Conservation (phyloP, 306 rosid genomes). For the Cucumis cinereus region DNA sequence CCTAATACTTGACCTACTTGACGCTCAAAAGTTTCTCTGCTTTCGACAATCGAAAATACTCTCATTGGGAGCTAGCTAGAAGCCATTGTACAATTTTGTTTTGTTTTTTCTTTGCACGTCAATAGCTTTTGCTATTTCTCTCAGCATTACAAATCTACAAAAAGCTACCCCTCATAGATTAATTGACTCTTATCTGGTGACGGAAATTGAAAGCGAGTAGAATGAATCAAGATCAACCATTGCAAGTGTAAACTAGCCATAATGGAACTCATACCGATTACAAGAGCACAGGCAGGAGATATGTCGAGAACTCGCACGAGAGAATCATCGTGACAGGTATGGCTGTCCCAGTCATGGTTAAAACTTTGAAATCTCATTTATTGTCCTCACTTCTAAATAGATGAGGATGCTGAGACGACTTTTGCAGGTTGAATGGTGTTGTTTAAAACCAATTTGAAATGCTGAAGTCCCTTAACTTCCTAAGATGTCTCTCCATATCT, state of each 20-base stretch:
- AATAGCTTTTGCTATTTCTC: neutral
- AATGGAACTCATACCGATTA: neutral
- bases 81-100: neutral
- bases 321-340: neutral
- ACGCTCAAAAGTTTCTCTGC: neutral
- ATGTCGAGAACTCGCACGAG: neutral
- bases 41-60: neutral
- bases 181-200: neutral
- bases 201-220: neutral
- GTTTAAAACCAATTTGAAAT: conserved; percentile 79
- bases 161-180: neutral
- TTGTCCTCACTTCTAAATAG: neutral
- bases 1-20: too few species aligned
- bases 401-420: neutral
- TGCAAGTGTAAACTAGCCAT: neutral
- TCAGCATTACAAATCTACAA: neutral
- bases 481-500: conserved; percentile 95
- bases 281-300: neutral
- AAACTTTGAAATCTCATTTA: neutral
- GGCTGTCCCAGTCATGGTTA: neutral
- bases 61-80: neutral
- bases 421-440: neutral
- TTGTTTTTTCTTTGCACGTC: neutral
- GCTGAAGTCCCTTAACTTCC: conserved; percentile 78
- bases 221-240: neutral